These are phyloP conservation scores for Bolboschoenus planiculmis DNA, from an alignment of 176 grass and related monocot genomes.

Conservation along the genomic window DNA sequence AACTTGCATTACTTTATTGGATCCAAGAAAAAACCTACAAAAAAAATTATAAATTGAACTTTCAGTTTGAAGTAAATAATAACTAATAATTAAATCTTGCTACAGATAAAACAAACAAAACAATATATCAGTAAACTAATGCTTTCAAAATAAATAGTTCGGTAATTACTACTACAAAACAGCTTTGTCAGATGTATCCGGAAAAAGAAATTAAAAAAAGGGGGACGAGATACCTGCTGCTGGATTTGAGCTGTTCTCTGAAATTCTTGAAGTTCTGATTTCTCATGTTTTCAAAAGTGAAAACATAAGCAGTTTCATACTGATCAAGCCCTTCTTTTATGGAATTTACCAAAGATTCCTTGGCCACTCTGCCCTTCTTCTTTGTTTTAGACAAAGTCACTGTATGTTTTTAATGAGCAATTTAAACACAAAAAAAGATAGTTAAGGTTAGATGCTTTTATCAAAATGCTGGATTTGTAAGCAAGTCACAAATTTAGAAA, in stretches of 20 bases:
- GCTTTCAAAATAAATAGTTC: neutral
- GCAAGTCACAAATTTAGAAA: neutral
- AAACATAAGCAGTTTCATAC: conserved; percentile 55
- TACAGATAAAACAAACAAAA: neutral
- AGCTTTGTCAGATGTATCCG: neutral
- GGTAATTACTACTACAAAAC: neutral
- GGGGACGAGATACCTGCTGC: conserved; percentile 44
- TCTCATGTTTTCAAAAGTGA: conserved; percentile 89
- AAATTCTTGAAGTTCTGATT: conserved; percentile 89
- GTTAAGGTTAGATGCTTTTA: neutral
- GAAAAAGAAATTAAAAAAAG: neutral
- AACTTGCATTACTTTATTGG: conserved; percentile 97
- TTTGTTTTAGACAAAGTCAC: conserved; percentile 79
- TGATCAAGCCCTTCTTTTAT: conserved; percentile 57
- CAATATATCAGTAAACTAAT: neutral
- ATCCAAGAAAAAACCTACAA: conserved; percentile 82
- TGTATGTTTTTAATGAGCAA: conserved; percentile 10
- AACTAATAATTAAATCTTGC: neutral
- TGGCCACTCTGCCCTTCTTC: conserved; percentile 65
- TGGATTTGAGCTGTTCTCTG: conserved; percentile 65
- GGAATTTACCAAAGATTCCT: conserved; percentile 57
- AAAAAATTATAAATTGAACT: neutral
- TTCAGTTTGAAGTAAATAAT: neutral
- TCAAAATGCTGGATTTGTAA: neutral
- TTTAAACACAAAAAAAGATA: neutral